Percentiles rank a stretch among this genome's conserved stretches.
phyloP scores from a whole-genome alignment of 305 asterid genomes.

The Fraxinus velutina region DNA sequence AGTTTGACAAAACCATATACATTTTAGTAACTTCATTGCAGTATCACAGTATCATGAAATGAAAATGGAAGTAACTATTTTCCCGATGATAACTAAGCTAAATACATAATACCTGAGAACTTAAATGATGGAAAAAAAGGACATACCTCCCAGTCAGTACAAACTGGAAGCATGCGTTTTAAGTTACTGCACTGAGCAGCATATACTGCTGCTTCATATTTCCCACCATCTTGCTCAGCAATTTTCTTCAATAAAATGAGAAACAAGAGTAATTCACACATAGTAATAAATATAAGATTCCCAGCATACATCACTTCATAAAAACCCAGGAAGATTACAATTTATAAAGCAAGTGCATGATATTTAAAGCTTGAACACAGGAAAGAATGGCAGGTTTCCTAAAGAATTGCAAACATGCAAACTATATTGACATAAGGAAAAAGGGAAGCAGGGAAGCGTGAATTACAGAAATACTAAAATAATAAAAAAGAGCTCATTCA shows the following conservation, averaged over 20 bases:
- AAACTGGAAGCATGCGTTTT: constrained; percentile 83
- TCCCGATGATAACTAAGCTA: constrained; percentile 19
- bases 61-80: background rate
- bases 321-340: constrained; percentile 16
- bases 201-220: constrained; percentile 86
- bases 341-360: constrained; percentile 1
- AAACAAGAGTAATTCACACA: constrained; percentile 24
- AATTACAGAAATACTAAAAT: constrained; percentile 11
- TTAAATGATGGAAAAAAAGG: constrained; percentile 19
- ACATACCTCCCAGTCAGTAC: constrained; percentile 96
- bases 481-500: constrained; percentile 16
- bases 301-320: constrained; percentile 10
- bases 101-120: constrained; percentile 13
- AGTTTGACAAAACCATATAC: constrained; percentile 12
- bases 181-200: constrained; percentile 90
- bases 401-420: constrained; percentile 13
- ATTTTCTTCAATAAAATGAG: constrained; percentile 62
- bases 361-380: constrained; percentile 11
- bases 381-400: constrained; percentile 16
- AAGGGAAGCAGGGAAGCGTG: background rate
- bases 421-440: constrained; percentile 11
- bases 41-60: background rate
- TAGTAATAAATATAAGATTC: constrained; percentile 6
- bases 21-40: background rate
- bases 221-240: constrained; percentile 90